Evolutionary conservation across 352 stramenopile genomes (phyloP).

Genomic region (Phytophthora brassicae): DNA sequence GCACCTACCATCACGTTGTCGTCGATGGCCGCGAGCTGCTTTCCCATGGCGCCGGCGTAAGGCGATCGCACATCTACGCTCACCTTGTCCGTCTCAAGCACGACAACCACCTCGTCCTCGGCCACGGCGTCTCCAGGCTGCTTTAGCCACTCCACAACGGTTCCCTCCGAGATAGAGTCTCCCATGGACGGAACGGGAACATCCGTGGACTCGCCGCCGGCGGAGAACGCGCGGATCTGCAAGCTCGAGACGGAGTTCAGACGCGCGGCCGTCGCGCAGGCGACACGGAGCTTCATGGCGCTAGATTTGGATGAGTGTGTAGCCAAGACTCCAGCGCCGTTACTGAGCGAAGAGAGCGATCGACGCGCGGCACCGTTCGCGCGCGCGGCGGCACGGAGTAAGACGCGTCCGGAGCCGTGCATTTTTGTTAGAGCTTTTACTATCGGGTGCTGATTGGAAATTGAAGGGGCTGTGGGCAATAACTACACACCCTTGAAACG

Average conservation of each 20-base stretch:
- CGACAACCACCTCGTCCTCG: constrained; percentile 97
- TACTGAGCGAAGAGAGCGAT: constrained; percentile 21
- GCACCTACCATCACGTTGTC: constrained; percentile 95
- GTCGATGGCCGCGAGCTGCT: constrained; percentile 91
- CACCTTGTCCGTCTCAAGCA: constrained; percentile 99
- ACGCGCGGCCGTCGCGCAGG: constrained; percentile 1
- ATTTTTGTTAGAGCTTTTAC: constrained; percentile 23
- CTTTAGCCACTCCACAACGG: constrained; percentile 96
- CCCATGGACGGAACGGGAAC: constrained; percentile 89
- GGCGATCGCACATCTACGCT: constrained; percentile 88
- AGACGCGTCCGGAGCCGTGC: constrained; percentile 35
- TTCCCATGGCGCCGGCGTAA: constrained; percentile 84
- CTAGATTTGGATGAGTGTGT: constrained; percentile 13
- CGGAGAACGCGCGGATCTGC: constrained; percentile 43
- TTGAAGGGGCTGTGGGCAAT: constrained; percentile 3
- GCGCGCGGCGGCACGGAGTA: constrained; percentile 28
- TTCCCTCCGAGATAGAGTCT: constrained; percentile 98
- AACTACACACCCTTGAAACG: neutral
- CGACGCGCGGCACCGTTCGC: constrained; percentile 26
- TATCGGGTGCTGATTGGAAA: constrained; percentile 28
- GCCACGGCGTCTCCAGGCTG: constrained; percentile 91
- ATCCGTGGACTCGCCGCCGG: constrained; percentile 32
- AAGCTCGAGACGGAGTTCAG: neutral
- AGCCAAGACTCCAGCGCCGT: constrained; percentile 12
- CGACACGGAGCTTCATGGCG: constrained; percentile 2